Evolutionary conservation across 1,284 basidiomycete genomes (phyloP).

Genomic region (Ustilago bromivora): DNA sequence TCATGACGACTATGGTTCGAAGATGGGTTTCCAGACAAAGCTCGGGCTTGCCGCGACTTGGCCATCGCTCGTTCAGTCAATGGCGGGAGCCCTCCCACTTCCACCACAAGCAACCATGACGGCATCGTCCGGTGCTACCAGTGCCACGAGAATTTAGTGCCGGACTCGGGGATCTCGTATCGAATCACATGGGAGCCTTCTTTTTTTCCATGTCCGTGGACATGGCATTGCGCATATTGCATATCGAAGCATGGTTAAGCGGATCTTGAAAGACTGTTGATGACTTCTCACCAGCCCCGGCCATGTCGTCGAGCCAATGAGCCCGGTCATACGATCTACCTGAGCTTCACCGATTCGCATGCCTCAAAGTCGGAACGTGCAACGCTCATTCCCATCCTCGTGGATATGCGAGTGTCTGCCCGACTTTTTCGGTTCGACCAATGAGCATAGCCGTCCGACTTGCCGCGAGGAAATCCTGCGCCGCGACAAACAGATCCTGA

Average conservation of each 20-base stretch:
- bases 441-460: not conserved
- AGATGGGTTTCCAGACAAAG: not conserved
- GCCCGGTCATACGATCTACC: not conserved
- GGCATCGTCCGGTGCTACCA: not conserved
- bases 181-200: not conserved
- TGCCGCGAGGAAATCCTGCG: not conserved
- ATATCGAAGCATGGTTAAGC: not conserved
- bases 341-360: not conserved
- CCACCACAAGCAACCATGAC: no score
- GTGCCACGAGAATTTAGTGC: conserved; percentile 1
- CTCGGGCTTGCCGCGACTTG: not conserved
- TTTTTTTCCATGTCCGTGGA: conserved; percentile 4
- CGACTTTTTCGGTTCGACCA: not conserved
- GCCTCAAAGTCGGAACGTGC: conserved; percentile 8
- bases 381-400: not conserved
- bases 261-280: not conserved
- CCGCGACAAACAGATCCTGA: not conserved
- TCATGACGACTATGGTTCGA: not conserved
- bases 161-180: conserved; percentile 2
- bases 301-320: not conserved
- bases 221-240: not conserved
- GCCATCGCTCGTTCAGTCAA: not conserved
- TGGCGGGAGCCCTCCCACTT: not conserved
- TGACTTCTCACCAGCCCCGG: not conserved
- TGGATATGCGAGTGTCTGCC: not conserved